Evolutionary conservation across 2,329 filamentous ascomycete species (phyloP).

Genomic region (Mariannaea elegans): DNA sequence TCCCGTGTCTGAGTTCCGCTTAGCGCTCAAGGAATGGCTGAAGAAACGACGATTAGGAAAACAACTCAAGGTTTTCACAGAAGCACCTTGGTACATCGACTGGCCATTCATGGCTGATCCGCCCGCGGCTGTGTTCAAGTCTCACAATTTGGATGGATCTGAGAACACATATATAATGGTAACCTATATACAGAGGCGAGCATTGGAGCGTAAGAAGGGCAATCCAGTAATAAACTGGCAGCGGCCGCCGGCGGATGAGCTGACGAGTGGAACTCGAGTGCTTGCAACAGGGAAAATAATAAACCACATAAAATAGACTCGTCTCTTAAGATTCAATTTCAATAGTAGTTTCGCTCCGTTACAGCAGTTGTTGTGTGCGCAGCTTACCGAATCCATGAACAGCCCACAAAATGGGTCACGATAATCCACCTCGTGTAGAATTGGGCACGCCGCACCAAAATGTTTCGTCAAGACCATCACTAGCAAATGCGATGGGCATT

Average conservation of each 20-base stretch:
- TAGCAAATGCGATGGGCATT: not conserved
- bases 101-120: slow-evolving; percentile 33
- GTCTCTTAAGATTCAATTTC: not conserved
- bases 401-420: slow-evolving; percentile 4
- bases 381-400: not conserved
- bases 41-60: slow-evolving; percentile 15
- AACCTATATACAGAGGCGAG: slow-evolving; percentile 2
- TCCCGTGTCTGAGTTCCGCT: slow-evolving; percentile 40
- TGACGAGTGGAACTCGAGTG: slow-evolving; percentile 15
- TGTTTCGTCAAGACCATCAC: not conserved
- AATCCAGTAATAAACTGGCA: slow-evolving; percentile 29
- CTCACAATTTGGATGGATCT: slow-evolving; percentile 1
- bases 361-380: not conserved
- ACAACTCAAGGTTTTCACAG: slow-evolving; percentile 21
- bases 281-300: slow-evolving; percentile 23
- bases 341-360: not conserved
- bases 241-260: slow-evolving; percentile 11
- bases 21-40: slow-evolving; percentile 40
- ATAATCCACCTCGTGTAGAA: not conserved
- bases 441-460: not conserved
- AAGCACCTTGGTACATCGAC: slow-evolving; percentile 34
- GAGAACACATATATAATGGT: slow-evolving; percentile 6
- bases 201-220: slow-evolving; percentile 9
- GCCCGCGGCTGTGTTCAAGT: slow-evolving; percentile 6
- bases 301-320: not conserved